phyloP scores from a whole-genome alignment of 2,329 filamentous ascomycete genomes.

The Sporothrix inflata region DNA sequence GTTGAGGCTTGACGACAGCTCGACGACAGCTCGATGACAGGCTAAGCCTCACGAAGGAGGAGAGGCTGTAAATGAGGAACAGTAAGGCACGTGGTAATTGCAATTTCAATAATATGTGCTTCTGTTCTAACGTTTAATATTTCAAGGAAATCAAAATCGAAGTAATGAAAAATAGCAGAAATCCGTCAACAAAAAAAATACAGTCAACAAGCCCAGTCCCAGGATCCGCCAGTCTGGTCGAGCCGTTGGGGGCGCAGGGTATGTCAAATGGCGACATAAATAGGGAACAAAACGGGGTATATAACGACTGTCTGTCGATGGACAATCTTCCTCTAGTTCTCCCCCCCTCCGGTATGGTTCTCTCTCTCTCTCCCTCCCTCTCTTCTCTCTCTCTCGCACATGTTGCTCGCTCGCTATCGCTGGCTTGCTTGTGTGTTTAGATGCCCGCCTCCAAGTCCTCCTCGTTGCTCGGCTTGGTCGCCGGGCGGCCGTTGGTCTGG shows the following conservation, averaged over 20 bases:
- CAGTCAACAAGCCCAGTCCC: neutral
- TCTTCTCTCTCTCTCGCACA: neutral
- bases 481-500: constrained; percentile 6
- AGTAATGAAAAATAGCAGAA: neutral
- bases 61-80: neutral
- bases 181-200: neutral
- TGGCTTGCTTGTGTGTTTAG: neutral
- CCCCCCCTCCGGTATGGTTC: neutral
- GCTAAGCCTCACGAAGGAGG: neutral
- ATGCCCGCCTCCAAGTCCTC: neutral
- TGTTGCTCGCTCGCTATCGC: neutral
- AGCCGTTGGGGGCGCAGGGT: neutral
- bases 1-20: neutral
- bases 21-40: neutral
- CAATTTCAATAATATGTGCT: neutral
- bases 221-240: neutral
- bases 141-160: neutral
- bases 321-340: neutral
- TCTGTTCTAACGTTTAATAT: neutral
- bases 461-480: constrained; percentile 4
- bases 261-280: constrained; percentile 4
- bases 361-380: neutral
- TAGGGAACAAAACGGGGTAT: constrained; percentile 17
- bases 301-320: neutral
- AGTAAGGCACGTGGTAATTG: neutral